A percentile compares a stretch with the other conserved stretches of the same genome.
phyloP scores from a whole-genome alignment of 148 eudicot species.

The Hydrangea macrophylla region DNA sequence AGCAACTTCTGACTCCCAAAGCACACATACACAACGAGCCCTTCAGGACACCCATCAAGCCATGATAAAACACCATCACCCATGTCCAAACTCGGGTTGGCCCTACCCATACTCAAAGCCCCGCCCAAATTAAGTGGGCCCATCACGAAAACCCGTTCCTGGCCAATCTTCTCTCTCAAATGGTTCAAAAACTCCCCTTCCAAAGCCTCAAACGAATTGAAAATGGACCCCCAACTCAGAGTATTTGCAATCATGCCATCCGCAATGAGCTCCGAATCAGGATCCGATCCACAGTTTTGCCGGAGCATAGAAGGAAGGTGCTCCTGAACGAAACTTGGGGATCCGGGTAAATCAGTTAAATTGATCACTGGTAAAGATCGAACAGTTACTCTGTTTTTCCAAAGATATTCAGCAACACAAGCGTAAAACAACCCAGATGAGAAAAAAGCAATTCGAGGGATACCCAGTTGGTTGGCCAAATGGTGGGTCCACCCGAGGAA shows the following conservation, averaged over 20 bases:
- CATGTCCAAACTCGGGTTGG: constrained; percentile 12
- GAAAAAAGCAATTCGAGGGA: constrained; percentile 47
- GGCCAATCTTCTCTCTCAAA: constrained; percentile 24
- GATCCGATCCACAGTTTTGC: constrained; percentile 25
- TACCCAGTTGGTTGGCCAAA: constrained; percentile 34
- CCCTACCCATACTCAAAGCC: constrained; percentile 13
- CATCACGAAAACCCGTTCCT: constrained; percentile 32
- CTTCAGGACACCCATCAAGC: constrained; percentile 52
- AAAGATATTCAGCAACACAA: constrained; percentile 12
- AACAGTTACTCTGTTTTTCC: constrained; percentile 11
- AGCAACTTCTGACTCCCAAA: constrained; percentile 64
- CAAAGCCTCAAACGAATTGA: constrained; percentile 39
- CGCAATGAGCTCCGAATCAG: constrained; percentile 28
- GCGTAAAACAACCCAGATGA: constrained; percentile 23
- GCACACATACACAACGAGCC: constrained; percentile 55
- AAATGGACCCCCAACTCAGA: constrained; percentile 41
- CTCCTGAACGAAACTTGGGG: constrained; percentile 30
- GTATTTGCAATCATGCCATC: constrained; percentile 37
- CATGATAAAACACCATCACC: constrained; percentile 26
- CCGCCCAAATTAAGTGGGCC: constrained; percentile 43
- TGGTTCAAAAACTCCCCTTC: constrained; percentile 44
- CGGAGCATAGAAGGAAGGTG: constrained; percentile 43
- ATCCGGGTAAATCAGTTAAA: constrained; percentile 38
- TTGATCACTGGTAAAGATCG: constrained; percentile 1
- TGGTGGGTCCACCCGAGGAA: constrained; percentile 59